Evolutionary conservation across 2,329 filamentous ascomycete genomes (phyloP).

Genomic region (Neonectria ditissima): DNA sequence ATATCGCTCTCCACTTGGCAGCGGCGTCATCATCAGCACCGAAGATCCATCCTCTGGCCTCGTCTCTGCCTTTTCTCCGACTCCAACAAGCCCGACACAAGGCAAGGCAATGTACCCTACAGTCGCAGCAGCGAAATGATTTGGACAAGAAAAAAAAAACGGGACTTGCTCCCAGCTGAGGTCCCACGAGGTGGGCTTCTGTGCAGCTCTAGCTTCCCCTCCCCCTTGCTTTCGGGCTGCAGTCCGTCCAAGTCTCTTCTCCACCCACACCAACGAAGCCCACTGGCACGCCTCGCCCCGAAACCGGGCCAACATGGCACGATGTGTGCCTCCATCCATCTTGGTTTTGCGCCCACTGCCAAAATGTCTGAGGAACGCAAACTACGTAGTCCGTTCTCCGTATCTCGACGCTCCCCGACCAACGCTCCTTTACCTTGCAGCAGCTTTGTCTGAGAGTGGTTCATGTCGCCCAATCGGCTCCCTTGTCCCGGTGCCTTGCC

Average conservation of each 20-base stretch:
- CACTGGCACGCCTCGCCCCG: conserved; percentile 17
- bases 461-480: conserved; percentile 15
- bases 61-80: conserved; percentile 13
- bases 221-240: conserved; percentile 40
- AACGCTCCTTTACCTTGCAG: conserved; percentile 24
- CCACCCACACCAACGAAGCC: conserved; percentile 37
- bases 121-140: conserved; percentile 8
- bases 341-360: conserved; percentile 4
- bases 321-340: conserved; percentile 29
- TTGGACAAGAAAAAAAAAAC: conserved; percentile 2
- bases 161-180: conserved; percentile 26
- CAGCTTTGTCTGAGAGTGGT: conserved; percentile 21
- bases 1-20: conserved; percentile 5
- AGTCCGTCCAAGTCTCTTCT: conserved; percentile 27
- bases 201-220: conserved; percentile 39
- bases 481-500: conserved; percentile 12
- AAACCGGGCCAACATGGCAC: conserved; percentile 37
- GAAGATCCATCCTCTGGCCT: neutral
- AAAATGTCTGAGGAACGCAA: conserved; percentile 7
- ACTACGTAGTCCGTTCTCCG: neutral
- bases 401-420: conserved; percentile 3
- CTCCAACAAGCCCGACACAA: neutral
- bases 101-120: conserved; percentile 33
- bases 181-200: conserved; percentile 43
- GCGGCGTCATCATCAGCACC: conserved; percentile 28